phyloP scores from a whole-genome alignment of 106 monocot genomes.

The Dioscorea zingiberensis region DNA sequence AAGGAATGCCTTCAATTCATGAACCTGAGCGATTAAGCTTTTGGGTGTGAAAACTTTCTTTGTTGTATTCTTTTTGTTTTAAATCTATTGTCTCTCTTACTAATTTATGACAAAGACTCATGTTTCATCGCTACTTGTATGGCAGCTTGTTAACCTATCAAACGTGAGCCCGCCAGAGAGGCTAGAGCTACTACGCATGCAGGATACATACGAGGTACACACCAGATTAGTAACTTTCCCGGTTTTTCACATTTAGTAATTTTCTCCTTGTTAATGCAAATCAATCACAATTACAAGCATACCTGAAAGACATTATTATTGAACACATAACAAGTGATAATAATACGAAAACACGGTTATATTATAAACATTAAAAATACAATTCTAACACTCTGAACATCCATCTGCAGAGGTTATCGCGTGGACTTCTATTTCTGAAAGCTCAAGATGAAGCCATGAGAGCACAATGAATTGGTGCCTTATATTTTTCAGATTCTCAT shows the following conservation, averaged over 20 bases:
- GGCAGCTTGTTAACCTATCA: slow-evolving; percentile 64
- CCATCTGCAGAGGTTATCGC: slow-evolving; percentile 59
- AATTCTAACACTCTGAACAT: too few relatives aligned
- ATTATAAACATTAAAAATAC: neutral
- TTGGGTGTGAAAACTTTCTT: slow-evolving; percentile 48
- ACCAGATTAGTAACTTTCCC: neutral
- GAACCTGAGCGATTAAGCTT: slow-evolving; percentile 87
- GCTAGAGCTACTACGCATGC: slow-evolving; percentile 50
- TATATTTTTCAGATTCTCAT: slow-evolving; percentile 2
- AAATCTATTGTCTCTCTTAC: neutral
- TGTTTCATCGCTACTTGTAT: neutral
- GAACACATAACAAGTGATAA: too few relatives aligned
- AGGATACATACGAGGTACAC: slow-evolving; percentile 67
- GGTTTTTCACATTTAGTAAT: neutral
- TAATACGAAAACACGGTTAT: too few relatives aligned
- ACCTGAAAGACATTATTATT: too few relatives aligned
- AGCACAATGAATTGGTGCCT: slow-evolving; percentile 35
- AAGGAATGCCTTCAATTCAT: slow-evolving; percentile 57
- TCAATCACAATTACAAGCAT: too few relatives aligned
- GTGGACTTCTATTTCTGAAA: slow-evolving; percentile 35
- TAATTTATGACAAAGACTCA: neutral
- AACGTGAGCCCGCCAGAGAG: slow-evolving; percentile 60
- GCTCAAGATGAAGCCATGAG: slow-evolving; percentile 46
- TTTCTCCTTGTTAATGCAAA: too few relatives aligned
- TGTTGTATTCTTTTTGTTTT: neutral